Evolutionary conservation across 805 yeast species (phyloP).

Genomic region (Diddensiella caesifluorescens): DNA sequence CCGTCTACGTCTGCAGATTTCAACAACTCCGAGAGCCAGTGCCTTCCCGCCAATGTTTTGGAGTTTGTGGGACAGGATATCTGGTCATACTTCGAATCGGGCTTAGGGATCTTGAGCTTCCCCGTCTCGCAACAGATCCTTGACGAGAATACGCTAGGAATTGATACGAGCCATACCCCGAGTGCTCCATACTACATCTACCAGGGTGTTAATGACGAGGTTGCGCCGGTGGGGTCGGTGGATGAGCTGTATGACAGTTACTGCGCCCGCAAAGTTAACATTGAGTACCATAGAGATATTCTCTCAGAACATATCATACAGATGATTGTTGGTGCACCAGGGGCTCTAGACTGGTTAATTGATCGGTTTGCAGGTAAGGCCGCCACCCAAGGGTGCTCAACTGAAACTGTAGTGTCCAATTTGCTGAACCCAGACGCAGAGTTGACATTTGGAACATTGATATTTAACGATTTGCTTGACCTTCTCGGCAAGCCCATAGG

Average conservation of each 20-base stretch:
- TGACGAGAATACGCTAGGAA: conserved; percentile 22
- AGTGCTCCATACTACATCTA: conserved; percentile 24
- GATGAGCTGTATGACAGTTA: conserved; percentile 18
- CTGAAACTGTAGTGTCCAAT: background rate
- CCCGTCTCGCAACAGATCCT: conserved; percentile 16
- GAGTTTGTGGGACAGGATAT: conserved; percentile 15
- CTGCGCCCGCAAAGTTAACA: conserved; percentile 23
- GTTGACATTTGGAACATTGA: background rate
- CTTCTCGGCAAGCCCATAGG: conserved; percentile 1
- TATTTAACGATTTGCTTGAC: background rate
- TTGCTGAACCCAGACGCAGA: background rate
- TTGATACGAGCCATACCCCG: conserved; percentile 20
- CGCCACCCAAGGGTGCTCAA: conserved; percentile 2
- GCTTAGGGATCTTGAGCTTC: conserved; percentile 16
- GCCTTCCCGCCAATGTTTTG: conserved; percentile 9
- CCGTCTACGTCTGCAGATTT: conserved; percentile 21
- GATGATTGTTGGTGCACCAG: conserved; percentile 10
- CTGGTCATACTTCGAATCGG: conserved; percentile 17
- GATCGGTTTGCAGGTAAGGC: conserved; percentile 1
- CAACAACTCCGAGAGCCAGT: conserved; percentile 24
- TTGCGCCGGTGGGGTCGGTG: conserved; percentile 19
- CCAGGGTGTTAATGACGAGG: conserved; percentile 26
- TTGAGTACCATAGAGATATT: conserved; percentile 17
- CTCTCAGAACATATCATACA: conserved; percentile 12
- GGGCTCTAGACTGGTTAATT: conserved; percentile 9